A percentile compares a stretch with the other conserved stretches of the same genome.
phyloP scores from a whole-genome alignment of 768 basidiomycete genomes.

The Tephrocybe sp. region DNA sequence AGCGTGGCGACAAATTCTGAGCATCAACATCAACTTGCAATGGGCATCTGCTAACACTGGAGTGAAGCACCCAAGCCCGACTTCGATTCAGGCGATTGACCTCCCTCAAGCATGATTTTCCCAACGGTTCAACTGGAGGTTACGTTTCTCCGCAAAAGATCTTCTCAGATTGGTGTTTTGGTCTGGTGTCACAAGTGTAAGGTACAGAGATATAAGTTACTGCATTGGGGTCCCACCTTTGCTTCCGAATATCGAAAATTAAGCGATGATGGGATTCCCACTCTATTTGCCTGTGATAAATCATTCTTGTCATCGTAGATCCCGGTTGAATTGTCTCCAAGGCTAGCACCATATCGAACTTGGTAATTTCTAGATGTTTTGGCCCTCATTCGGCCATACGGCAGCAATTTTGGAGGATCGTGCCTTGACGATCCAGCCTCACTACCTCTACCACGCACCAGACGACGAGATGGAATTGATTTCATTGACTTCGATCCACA shows the following conservation, averaged over 20 bases:
- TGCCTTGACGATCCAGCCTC: conserved; percentile 34
- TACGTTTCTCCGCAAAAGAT: neutral
- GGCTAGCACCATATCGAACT: conserved; percentile 18
- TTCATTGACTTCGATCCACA: conserved; percentile 16
- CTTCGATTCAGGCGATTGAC: neutral
- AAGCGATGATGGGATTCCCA: conserved; percentile 18
- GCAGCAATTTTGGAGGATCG: conserved; percentile 22
- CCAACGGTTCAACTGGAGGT: no score
- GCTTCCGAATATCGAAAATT: conserved; percentile 13
- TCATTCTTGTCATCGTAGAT: conserved; percentile 21
- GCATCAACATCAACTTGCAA: no score
- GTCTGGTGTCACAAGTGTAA: conserved; percentile 22
- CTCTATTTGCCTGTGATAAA: conserved; percentile 10
- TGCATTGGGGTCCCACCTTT: conserved; percentile 12
- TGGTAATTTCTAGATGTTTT: conserved; percentile 15
- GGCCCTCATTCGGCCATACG: conserved; percentile 21
- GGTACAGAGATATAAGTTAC: conserved; percentile 20
- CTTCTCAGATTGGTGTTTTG: conserved; percentile 12
- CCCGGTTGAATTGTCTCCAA: conserved; percentile 27
- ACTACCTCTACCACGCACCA: conserved; percentile 29
- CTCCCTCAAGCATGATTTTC: no score
- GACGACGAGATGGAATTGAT: conserved; percentile 30
- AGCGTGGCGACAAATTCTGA: no score
- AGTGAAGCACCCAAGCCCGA: no score
- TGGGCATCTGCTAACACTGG: no score